phyloP scores from a whole-genome alignment of 2,329 filamentous ascomycete genomes.

The Alternaria burnsii region DNA sequence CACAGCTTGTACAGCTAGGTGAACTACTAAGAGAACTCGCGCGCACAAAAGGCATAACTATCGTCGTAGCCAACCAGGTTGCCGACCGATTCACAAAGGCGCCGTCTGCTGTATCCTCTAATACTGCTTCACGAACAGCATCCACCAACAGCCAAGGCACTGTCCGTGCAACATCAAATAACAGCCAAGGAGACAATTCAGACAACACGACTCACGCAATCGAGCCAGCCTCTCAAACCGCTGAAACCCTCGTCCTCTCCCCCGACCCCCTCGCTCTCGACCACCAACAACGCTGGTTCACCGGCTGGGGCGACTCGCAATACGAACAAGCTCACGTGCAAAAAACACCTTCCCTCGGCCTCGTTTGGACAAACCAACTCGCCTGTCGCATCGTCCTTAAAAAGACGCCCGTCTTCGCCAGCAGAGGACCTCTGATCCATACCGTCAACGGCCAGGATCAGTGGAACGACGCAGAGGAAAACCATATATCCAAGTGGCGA shows the following conservation, averaged over 20 bases:
- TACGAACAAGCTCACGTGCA: slow-evolving; percentile 48
- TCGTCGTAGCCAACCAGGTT: slow-evolving; percentile 96
- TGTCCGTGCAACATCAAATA: slow-evolving; percentile 24
- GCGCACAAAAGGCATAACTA: slow-evolving; percentile 74
- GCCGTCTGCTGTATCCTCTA: slow-evolving; percentile 30
- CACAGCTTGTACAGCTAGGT: slow-evolving; percentile 80
- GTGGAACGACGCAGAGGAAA: slow-evolving; percentile 51
- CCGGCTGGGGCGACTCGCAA: slow-evolving; percentile 82
- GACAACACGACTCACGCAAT: slow-evolving; percentile 27
- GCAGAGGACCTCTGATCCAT: slow-evolving; percentile 20
- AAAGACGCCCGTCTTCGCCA: slow-evolving; percentile 67
- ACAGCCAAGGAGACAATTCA: slow-evolving; percentile 34
- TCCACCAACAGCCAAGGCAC: slow-evolving; percentile 6
- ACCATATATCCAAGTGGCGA: slow-evolving; percentile 67
- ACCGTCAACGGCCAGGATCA: slow-evolving; percentile 50
- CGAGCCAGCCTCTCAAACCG: slow-evolving; percentile 24
- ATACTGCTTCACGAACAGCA: slow-evolving; percentile 36
- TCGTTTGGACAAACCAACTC: slow-evolving; percentile 92
- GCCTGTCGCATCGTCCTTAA: slow-evolving; percentile 82
- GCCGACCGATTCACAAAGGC: slow-evolving; percentile 77
- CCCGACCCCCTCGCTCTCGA: slow-evolving; percentile 74
- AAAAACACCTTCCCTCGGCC: slow-evolving; percentile 86
- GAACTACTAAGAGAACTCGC: slow-evolving; percentile 80
- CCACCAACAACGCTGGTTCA: slow-evolving; percentile 94
- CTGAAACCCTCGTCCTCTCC: slow-evolving; percentile 49